These are phyloP conservation scores for Lentinus tigrinus DNA, from an alignment of 768 basidiomycete genomes.

Conservation along the genomic window DNA sequence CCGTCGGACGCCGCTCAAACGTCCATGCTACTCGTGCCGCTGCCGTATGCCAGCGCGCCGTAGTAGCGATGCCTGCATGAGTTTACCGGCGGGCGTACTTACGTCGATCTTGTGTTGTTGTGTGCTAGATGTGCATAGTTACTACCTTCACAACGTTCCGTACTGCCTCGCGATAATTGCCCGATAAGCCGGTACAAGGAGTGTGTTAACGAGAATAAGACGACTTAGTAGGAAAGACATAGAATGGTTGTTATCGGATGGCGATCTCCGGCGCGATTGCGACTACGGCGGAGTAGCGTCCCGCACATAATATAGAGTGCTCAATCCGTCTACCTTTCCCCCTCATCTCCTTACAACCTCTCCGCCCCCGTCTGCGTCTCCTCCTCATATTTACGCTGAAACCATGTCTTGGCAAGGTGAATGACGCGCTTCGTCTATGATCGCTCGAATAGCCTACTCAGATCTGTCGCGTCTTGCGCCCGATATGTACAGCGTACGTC, in stretches of 20 bases:
- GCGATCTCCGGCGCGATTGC: constrained; percentile 23
- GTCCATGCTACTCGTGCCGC: constrained; percentile 4
- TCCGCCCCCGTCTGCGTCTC: constrained; percentile 5
- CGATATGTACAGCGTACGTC: constrained; percentile 62
- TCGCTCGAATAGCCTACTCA: not conserved
- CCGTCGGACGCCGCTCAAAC: constrained; percentile 14
- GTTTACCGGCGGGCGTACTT: not conserved
- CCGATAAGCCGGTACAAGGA: not conserved
- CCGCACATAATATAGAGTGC: no score
- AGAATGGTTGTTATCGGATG: constrained; percentile 23
- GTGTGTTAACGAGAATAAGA: not conserved
- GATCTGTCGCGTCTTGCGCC: not conserved
- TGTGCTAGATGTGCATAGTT: no score
- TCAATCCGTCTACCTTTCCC: constrained; percentile 10
- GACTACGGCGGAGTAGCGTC: constrained; percentile 5
- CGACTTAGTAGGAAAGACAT: not conserved
- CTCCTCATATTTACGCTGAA: constrained; percentile 2
- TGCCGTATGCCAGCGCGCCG: not conserved
- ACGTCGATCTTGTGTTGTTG: no score
- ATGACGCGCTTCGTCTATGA: not conserved
- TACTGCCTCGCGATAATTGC: not conserved
- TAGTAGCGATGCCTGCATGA: not conserved
- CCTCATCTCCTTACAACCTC: constrained; percentile 8
- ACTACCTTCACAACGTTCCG: no score
- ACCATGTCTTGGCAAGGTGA: constrained; percentile 80